phyloP scores from a whole-genome alignment of 164 flowering plant genomes.

The Vitis labrusca region DNA sequence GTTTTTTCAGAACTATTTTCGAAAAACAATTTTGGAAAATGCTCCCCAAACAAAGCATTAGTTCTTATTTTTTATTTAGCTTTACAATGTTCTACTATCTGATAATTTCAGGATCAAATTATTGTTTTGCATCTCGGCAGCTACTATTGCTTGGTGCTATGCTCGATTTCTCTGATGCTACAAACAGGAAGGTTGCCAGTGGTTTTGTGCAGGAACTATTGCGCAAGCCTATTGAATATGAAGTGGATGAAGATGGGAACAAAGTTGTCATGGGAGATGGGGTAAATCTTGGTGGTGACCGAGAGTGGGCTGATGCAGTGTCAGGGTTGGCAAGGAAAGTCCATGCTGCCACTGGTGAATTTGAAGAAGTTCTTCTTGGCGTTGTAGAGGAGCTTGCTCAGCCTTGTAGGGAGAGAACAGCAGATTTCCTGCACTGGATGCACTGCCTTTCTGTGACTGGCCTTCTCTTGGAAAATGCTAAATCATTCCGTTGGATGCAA shows the following conservation, averaged over 20 bases:
- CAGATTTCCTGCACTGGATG: slow-evolving; percentile 92
- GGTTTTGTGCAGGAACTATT: slow-evolving; percentile 70
- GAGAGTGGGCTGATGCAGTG: slow-evolving; percentile 87
- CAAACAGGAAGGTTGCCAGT: slow-evolving; percentile 74
- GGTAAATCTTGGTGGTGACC: slow-evolving; percentile 91
- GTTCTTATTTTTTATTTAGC: no score
- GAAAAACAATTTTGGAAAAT: no score
- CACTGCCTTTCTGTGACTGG: slow-evolving; percentile 84
- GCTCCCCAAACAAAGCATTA: no score
- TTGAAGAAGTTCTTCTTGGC: slow-evolving; percentile 70
- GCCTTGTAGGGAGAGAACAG: slow-evolving; percentile 93
- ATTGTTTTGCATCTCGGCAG: slow-evolving; percentile 82
- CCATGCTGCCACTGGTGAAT: slow-evolving; percentile 81
- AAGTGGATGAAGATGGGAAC: slow-evolving; percentile 75
- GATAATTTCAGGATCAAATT: slow-evolving; percentile 63
- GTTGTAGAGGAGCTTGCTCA: slow-evolving; percentile 80
- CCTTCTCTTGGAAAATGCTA: slow-evolving; percentile 71
- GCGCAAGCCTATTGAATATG: slow-evolving; percentile 72
- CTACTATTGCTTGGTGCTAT: slow-evolving; percentile 79
- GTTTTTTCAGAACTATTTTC: no score
- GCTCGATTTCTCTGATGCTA: slow-evolving; percentile 91
- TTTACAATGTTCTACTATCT: neutral
- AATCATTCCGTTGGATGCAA: slow-evolving; percentile 48
- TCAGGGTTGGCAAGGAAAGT: slow-evolving; percentile 70
- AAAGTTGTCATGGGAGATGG: slow-evolving; percentile 87